Evolutionary conservation across 2,329 filamentous ascomycete species (phyloP).

Genomic region (Fusarium redolens): DNA sequence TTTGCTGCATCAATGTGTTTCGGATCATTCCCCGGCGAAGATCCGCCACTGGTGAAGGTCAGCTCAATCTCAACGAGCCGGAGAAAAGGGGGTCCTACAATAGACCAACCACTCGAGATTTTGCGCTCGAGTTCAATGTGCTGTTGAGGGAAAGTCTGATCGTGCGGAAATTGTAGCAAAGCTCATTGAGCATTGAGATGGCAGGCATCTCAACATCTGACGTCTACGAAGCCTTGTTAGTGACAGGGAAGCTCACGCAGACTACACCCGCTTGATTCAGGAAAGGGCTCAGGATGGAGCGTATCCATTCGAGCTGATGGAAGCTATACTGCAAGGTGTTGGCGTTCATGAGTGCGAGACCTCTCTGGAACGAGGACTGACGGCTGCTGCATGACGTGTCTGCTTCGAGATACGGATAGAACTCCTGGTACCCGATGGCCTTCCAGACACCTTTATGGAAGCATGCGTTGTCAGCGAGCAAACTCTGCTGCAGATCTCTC

Average conservation of each 20-base stretch:
- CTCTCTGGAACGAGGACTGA: background rate
- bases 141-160: background rate
- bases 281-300: background rate
- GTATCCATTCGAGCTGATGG: background rate
- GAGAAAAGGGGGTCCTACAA: background rate
- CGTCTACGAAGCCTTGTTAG: background rate
- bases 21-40: background rate
- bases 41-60: background rate
- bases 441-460: background rate
- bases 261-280: background rate
- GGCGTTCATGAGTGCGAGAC: background rate
- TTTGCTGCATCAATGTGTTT: background rate
- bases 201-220: background rate
- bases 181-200: background rate
- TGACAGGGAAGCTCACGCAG: background rate
- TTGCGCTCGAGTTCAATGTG: background rate
- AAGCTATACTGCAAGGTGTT: background rate
- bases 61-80: background rate
- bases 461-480: background rate
- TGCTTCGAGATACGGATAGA: background rate
- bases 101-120: background rate
- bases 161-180: background rate
- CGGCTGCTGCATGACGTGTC: background rate
- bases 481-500: background rate
- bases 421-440: background rate